Evolutionary conservation across 140 eudicot genomes (phyloP).

Genomic region (Oenanthe javanica): DNA sequence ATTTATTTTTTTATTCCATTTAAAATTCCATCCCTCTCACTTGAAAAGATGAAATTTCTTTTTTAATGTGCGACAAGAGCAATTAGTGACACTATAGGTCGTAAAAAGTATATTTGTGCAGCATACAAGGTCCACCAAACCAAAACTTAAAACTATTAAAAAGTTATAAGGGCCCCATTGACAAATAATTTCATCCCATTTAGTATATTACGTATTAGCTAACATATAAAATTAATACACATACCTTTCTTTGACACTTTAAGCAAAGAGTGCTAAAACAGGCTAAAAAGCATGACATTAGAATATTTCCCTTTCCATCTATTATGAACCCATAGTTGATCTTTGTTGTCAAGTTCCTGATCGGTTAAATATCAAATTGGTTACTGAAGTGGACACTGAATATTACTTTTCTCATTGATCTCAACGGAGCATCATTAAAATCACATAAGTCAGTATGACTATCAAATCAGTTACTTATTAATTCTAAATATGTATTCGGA

Average conservation of each 20-base stretch:
- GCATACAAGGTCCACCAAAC: background rate
- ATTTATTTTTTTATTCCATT: no score
- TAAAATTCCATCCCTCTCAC: conserved; percentile 34
- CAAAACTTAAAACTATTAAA: background rate
- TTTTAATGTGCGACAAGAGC: background rate
- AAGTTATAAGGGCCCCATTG: background rate
- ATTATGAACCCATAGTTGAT: conserved; percentile 72
- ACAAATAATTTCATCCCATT: background rate
- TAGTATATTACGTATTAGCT: background rate
- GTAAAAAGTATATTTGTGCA: background rate
- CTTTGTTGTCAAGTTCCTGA: conserved; percentile 55
- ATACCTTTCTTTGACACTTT: conserved; percentile 71
- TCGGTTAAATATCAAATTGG: no score
- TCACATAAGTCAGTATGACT: no score
- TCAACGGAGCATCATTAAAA: no score
- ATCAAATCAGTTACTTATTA: no score
- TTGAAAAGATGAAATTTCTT: no score
- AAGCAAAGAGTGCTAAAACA: conserved; percentile 87
- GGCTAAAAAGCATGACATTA: conserved; percentile 89
- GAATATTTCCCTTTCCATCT: conserved; percentile 59
- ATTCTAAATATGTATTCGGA: no score
- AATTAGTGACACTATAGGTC: background rate
- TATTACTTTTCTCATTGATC: no score
- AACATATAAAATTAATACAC: background rate
- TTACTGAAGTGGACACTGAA: conserved; percentile 14